phyloP scores from a whole-genome alignment of 495 filamentous ascomycete genomes.

The Neurospora sp. region DNA sequence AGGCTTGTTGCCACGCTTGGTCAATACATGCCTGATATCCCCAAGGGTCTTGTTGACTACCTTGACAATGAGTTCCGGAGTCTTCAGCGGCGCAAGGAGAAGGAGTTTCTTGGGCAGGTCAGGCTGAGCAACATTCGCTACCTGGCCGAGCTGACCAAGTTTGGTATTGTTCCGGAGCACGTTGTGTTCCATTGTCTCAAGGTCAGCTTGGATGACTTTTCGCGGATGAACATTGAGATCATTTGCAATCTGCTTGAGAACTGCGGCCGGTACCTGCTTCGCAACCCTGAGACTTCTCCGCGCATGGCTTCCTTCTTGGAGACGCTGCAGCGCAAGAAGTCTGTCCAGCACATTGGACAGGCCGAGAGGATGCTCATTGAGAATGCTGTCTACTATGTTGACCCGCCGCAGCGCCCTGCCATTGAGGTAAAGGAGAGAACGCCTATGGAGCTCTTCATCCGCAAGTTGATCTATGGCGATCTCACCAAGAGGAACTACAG shows the following conservation, averaged over 20 bases:
- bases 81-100: constrained; percentile 94
- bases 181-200: constrained; percentile 98
- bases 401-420: constrained; percentile 84
- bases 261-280: constrained; percentile 87
- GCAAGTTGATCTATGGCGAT: constrained; percentile 83
- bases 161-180: constrained; percentile 95
- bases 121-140: constrained; percentile 93
- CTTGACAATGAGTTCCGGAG: constrained; percentile 96
- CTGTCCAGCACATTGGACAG: constrained; percentile 85
- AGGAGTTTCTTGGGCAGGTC: constrained; percentile 92
- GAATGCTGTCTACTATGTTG: constrained; percentile 96
- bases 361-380: constrained; percentile 98
- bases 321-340: constrained; percentile 91
- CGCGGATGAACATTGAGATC: constrained; percentile 97
- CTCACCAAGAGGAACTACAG: constrained; percentile 91
- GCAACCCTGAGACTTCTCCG: constrained; percentile 87
- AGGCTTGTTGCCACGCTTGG: constrained; percentile 86
- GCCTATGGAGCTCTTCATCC: constrained; percentile 83
- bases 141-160: constrained; percentile 94
- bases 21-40: constrained; percentile 86
- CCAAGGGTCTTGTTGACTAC: constrained; percentile 84
- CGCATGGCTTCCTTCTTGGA: constrained; percentile 91
- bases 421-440: constrained; percentile 95
- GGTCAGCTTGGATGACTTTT: constrained; percentile 95
- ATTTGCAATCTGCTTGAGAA: constrained; percentile 96